Evolutionary conservation across 2,329 filamentous ascomycete species (phyloP), one percentile per base, ranked within the genome.

Genomic region (Cercospora citrullina): DNA sequence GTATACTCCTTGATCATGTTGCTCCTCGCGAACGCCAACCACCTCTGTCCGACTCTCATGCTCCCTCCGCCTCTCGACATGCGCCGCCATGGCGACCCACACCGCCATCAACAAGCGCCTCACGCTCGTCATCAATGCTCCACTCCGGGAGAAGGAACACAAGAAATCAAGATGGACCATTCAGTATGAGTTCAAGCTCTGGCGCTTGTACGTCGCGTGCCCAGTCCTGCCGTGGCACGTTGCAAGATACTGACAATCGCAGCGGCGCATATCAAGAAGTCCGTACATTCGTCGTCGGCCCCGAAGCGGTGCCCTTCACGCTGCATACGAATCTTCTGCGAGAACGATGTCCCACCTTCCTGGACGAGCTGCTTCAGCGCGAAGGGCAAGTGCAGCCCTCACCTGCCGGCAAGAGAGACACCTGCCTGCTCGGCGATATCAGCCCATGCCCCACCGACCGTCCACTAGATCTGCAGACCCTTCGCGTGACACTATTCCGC

Each of bases 31-130:
- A 16, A 30, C 51, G 51, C 51, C 21, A 30, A 16, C 14, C 21
- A 26, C 8, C 51, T 57, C 51, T 16, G 23, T 23, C 23, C 51
- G 12, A 30, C 23, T 9, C 28, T 8, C 23, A 57, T 57, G 51
- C 51, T 26, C 7, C 28, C 8, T 23, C 51, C 51, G 7, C 12
- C 16, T 9, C 12, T 28, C 51, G 23, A 57, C 51, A 57, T 57
- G 51, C 12, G 28, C 23, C 51, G 23, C 51, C 23, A 57, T 26
- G 12, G 42, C 61, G 14, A 63, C 61, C 4, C 61, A 63, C 21
- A 63, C 61, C 18, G 51, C 61, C 61, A 28, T 57, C 48, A 63
- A 63, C 61, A 63, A 63, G 61, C 61, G 48, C n/a, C 48, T 63
- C n/a, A 63, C 61, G 16, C 61, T 63, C 4, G 61, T 63, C 30